Evolutionary conservation across 352 stramenopile genomes (phyloP).

Genomic region (Salisapilia sapeloensis): DNA sequence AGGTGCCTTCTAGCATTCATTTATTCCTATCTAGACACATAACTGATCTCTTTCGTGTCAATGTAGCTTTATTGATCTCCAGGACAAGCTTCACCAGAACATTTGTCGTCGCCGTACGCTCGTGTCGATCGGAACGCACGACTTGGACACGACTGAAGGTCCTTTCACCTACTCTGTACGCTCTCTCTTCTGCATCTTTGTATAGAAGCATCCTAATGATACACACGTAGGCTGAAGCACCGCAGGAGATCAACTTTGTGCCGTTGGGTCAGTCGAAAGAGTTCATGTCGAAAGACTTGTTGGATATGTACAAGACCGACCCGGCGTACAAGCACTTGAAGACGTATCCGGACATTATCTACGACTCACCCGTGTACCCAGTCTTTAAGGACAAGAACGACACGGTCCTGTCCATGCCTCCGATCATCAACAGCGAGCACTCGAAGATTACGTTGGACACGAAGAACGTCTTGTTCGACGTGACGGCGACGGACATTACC

Average conservation of each 20-base stretch:
- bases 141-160: constrained; percentile 91
- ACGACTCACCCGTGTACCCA: constrained; percentile 96
- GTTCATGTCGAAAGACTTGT: constrained; percentile 89
- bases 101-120: constrained; percentile 98
- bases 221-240: constrained; percentile 62
- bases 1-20: constrained; percentile 13
- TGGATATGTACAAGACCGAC: constrained; percentile 94
- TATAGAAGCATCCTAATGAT: not conserved
- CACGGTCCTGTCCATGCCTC: constrained; percentile 94
- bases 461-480: constrained; percentile 99
- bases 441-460: constrained; percentile 94
- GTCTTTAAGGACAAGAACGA: constrained; percentile 93
- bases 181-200: not conserved
- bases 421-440: constrained; percentile 98
- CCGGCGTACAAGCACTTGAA: constrained; percentile 95
- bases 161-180: constrained; percentile 86
- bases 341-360: constrained; percentile 99
- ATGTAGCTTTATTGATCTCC: constrained; percentile 97
- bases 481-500: constrained; percentile 98
- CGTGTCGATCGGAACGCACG: constrained; percentile 99
- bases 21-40: not conserved
- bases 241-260: constrained; percentile 93
- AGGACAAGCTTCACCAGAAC: constrained; percentile 99
- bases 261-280: constrained; percentile 83
- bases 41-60: constrained; percentile 1